These are phyloP conservation scores for Cenococcum geophilum DNA, from an alignment of 495 filamentous ascomycete genomes.

Conservation along the genomic window DNA sequence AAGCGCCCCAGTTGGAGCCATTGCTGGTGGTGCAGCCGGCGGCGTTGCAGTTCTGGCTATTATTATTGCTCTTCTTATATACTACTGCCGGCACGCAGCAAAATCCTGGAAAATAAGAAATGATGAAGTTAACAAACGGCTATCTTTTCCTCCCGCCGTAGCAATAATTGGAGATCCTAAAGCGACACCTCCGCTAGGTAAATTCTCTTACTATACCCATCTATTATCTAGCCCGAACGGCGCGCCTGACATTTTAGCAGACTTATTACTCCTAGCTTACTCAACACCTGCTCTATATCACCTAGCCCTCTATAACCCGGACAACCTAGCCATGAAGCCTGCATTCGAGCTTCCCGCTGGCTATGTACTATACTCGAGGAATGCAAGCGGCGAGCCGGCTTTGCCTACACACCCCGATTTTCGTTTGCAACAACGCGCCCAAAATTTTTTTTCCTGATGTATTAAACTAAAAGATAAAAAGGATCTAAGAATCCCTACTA, in stretches of 20 bases:
- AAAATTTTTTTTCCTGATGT: too few relatives aligned
- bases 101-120: background rate
- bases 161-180: background rate
- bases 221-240: background rate
- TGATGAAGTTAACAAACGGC: background rate
- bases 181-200: background rate
- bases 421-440: too few relatives aligned
- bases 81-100: background rate
- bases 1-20: background rate
- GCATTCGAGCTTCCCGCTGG: too few relatives aligned
- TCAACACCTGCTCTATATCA: background rate
- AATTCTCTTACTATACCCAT: background rate
- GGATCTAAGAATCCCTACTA: too few relatives aligned
- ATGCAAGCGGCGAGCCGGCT: background rate
- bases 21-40: background rate
- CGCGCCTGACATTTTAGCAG: background rate
- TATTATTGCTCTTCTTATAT: background rate
- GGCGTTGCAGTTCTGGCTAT: slow-evolving; percentile 1
- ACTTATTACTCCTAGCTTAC: background rate
- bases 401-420: background rate
- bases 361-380: too few relatives aligned
- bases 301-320: background rate
- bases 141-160: background rate
- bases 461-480: too few relatives aligned
- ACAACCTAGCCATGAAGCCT: background rate